These are phyloP conservation scores for Cardamine resedifolia DNA, from an alignment of 345 rosid genomes.

Conservation along the genomic window DNA sequence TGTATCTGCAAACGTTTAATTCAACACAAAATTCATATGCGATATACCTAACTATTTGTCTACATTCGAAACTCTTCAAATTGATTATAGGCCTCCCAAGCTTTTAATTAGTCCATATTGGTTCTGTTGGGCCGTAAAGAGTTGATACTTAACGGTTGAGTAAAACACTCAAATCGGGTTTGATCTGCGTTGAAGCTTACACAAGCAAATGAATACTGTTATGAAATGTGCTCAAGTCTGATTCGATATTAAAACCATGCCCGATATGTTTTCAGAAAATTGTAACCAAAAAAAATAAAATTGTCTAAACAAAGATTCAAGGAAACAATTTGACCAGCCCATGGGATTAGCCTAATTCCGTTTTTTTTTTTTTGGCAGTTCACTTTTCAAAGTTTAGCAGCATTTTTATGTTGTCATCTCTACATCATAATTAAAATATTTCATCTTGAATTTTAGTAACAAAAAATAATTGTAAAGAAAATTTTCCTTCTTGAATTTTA, in stretches of 20 bases:
- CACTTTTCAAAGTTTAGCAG: background rate
- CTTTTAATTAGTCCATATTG: background rate
- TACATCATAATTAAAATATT: background rate
- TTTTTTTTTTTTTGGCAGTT: background rate
- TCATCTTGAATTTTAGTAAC: background rate
- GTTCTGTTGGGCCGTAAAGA: background rate
- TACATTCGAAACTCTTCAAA: background rate
- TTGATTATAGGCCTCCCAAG: conserved; percentile 9
- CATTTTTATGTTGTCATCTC: background rate
- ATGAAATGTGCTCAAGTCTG: background rate
- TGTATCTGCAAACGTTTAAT: background rate
- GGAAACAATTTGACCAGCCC: background rate
- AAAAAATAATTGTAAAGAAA: background rate
- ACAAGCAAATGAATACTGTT: background rate
- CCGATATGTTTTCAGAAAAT: background rate
- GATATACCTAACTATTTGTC: background rate
- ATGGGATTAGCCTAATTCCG: background rate
- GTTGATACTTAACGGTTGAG: background rate
- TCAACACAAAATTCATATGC: background rate
- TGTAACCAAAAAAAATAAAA: background rate
- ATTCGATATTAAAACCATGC: background rate
- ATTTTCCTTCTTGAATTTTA: background rate
- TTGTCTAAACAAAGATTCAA: background rate
- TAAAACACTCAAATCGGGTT: background rate
- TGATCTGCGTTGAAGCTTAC: background rate